These are phyloP conservation scores for Calvatia gigantea DNA, from an alignment of 768 basidiomycete species.

Conservation along the genomic window DNA sequence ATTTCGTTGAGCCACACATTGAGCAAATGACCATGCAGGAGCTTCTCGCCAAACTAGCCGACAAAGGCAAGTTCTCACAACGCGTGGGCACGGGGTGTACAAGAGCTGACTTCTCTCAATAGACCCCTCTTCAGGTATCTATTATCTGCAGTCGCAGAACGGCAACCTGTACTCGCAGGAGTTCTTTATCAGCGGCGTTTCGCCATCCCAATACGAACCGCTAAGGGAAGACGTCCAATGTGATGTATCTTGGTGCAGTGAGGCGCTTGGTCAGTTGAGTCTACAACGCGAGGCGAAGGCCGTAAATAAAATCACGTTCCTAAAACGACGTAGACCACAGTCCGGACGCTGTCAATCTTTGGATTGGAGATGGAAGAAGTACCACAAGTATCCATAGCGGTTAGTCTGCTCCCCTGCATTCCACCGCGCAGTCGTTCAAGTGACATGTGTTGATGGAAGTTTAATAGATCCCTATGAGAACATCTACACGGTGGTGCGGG, in stretches of 20 bases:
- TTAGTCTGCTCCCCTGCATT: conserved; percentile 24
- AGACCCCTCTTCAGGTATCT: conserved; percentile 30
- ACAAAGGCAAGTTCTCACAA: conserved; percentile 17
- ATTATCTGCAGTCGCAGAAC: conserved; percentile 89
- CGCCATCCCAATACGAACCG: conserved; percentile 54
- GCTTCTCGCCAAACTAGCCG: conserved; percentile 39
- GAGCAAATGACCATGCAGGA: conserved; percentile 64
- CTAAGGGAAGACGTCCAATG: conserved; percentile 64
- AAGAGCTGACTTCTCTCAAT: not conserved
- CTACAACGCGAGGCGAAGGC: not conserved
- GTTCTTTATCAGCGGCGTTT: conserved; percentile 20
- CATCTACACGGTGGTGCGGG: conserved; percentile 83
- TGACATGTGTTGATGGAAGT: not conserved
- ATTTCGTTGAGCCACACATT: conserved; percentile 74
- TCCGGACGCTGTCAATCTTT: conserved; percentile 91
- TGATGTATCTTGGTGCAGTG: conserved; percentile 71
- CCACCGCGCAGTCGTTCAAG: not conserved
- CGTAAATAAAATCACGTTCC: not conserved
- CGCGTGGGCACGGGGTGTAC: not conserved
- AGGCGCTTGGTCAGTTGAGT: conserved; percentile 67
- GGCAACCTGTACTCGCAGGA: conserved; percentile 70
- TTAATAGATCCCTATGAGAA: conserved; percentile 86
- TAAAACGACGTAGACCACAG: conserved; percentile 35
- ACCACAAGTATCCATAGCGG: conserved; percentile 87
- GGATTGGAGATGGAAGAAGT: conserved; percentile 81